These are phyloP conservation scores for Penicillium sumatraense DNA, from an alignment of 2,329 filamentous ascomycete genomes.

Conservation along the genomic window DNA sequence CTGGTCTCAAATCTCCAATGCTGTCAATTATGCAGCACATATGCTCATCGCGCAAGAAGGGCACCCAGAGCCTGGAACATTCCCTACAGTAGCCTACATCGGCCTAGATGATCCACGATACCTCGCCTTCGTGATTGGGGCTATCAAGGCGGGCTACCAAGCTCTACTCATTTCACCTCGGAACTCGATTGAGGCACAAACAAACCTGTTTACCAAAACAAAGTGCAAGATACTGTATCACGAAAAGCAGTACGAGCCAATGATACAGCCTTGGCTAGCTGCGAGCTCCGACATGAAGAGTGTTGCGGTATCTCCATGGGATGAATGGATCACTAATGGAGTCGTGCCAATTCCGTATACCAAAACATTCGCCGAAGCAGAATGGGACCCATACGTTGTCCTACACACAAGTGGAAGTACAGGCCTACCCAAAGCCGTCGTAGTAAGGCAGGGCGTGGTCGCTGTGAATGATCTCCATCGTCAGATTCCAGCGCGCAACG, in stretches of 20 bases:
- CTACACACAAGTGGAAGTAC: slow-evolving; percentile 14
- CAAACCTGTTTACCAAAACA: not conserved
- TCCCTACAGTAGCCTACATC: slow-evolving; percentile 11
- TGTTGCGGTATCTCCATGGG: not conserved
- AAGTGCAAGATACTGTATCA: not conserved
- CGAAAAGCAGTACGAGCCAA: not conserved
- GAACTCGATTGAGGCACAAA: slow-evolving; percentile 8
- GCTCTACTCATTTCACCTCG: slow-evolving; percentile 10
- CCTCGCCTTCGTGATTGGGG: slow-evolving; percentile 3
- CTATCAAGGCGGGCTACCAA: slow-evolving; percentile 13
- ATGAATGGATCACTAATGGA: not conserved
- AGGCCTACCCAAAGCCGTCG: slow-evolving; percentile 12
- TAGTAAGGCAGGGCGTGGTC: slow-evolving; percentile 6
- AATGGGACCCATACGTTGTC: slow-evolving; percentile 6
- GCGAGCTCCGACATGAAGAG: not conserved
- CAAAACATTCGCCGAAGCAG: slow-evolving; percentile 8
- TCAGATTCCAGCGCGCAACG: not conserved
- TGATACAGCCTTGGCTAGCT: not conserved
- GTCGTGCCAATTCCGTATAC: slow-evolving; percentile 2
- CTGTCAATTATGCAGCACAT: slow-evolving; percentile 9
- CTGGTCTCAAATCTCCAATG: slow-evolving; percentile 10
- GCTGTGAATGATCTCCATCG: not conserved
- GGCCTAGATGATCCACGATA: slow-evolving; percentile 9
- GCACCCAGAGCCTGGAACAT: not conserved
- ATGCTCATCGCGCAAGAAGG: slow-evolving; percentile 5